Evolutionary conservation across 1,139 yeast genomes (phyloP), one percentile per base, ranked within the genome.

Genomic region (Yamadazyma triangularis): DNA sequence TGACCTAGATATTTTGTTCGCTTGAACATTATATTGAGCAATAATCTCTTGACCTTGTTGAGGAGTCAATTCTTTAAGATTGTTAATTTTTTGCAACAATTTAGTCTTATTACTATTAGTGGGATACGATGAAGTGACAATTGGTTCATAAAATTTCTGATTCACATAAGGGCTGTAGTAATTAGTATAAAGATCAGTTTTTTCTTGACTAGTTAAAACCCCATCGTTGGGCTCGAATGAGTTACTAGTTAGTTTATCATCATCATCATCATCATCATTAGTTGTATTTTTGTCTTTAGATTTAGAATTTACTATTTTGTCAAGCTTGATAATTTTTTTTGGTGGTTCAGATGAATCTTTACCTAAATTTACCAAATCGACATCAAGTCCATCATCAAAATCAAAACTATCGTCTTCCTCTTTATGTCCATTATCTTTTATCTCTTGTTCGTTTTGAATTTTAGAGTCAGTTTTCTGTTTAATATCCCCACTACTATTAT

Each of bases 141-240:
- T 24, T 4, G 66, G 61, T 32, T 55, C 53, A 29, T 46, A 56
- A 29, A 42, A 49, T 13, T 28, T 32, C 2, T 47, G 49, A 4
- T 38, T 34, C 2, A 54, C 51, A 9, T 13, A 2, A 3, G 38
- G 38, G 8, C 15, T 25, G 18, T 35, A 35, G 20, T 35, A 35
- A 19, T 35, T 35, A 6, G 67, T 56, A 40, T 60, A 61, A 3
- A 65, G 47, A 20, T 63, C 64, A 28, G 49, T 39, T 29, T 41
- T 43, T 23, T 64, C 50, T 3, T 48, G 51, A 9, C 51, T 47
- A 7, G 42, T 49, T 15, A 65, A 44, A 10, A 59, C 37, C 0
- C 69, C 70, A 8, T 52, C 60, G 8, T 31, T 28, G 1, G 36
- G 30, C 2, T 33, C 37, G 28, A 51, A 48, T 4, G 29, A 27